Evolutionary conservation across 768 basidiomycete genomes (phyloP).

Genomic region (Galerina sulciceps): DNA sequence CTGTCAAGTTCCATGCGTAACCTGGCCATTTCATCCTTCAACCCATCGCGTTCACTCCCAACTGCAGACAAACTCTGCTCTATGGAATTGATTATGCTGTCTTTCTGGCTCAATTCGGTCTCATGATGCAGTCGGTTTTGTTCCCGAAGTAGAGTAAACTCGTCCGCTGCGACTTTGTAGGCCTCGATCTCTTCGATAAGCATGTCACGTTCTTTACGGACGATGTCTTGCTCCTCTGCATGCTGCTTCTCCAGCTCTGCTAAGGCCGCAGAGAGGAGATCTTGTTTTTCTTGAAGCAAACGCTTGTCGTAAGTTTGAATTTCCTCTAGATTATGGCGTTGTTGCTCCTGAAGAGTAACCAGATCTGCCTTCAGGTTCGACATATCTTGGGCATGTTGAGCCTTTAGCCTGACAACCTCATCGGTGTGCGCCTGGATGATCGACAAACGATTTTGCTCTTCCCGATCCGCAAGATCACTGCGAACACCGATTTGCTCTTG

Average conservation of each 20-base stretch:
- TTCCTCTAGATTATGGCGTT: conserved; percentile 18
- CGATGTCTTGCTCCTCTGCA: conserved; percentile 47
- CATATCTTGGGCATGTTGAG: conserved; percentile 54
- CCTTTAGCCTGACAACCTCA: conserved; percentile 25
- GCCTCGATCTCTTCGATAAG: conserved; percentile 64
- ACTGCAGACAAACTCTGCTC: conserved; percentile 53
- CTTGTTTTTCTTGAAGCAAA: conserved; percentile 48
- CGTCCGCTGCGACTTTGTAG: conserved; percentile 56
- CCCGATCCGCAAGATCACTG: conserved; percentile 3
- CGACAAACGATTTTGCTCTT: conserved; percentile 3
- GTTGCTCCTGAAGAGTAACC: conserved; percentile 21
- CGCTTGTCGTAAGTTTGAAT: conserved; percentile 37
- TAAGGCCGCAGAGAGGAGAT: conserved; percentile 45
- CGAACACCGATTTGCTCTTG: conserved; percentile 36
- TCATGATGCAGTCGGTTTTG: conserved; percentile 47
- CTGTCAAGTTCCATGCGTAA: conserved; percentile 64
- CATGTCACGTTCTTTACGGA: conserved; percentile 51
- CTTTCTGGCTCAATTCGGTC: conserved; percentile 54
- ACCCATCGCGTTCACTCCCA: conserved; percentile 46
- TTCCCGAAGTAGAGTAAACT: conserved; percentile 50
- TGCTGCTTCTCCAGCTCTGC: conserved; percentile 57
- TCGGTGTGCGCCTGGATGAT: conserved; percentile 15
- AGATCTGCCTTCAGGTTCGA: conserved; percentile 38
- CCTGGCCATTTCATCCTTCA: conserved; percentile 50
- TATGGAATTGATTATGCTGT: conserved; percentile 45